A percentile compares a stretch with the other conserved stretches of the same genome.
Conservation (phyloP, 2,329 filamentous ascomycete species). For the Zarea fungicola region DNA sequence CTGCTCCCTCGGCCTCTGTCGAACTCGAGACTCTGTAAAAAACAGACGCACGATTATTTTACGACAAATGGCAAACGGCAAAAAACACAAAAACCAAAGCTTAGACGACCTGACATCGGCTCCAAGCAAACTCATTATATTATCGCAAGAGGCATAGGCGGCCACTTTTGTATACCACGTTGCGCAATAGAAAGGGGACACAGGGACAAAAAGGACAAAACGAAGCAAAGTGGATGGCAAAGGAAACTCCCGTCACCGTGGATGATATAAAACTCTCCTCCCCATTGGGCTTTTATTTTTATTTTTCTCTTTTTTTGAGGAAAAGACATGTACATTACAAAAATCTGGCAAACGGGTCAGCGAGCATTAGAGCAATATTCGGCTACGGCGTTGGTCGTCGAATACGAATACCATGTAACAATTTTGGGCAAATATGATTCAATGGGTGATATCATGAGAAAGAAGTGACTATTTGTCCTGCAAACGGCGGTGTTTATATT, state of each 20-base stretch:
- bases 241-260: too few species aligned
- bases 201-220: slow-evolving; percentile 2
- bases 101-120: neutral
- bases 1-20: slow-evolving; percentile 15
- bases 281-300: slow-evolving; percentile 26
- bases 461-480: too few species aligned
- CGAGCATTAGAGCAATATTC: slow-evolving; percentile 43
- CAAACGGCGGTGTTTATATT: too few species aligned
- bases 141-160: neutral
- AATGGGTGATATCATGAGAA: too few species aligned
- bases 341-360: slow-evolving; percentile 34
- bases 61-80: too few species aligned
- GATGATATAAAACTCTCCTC: slow-evolving; percentile 50
- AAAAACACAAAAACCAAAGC: neutral
- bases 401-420: slow-evolving; percentile 19
- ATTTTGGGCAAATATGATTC: too few species aligned
- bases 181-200: slow-evolving; percentile 2
- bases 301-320: slow-evolving; percentile 25
- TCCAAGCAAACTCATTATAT: neutral
- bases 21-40: slow-evolving; percentile 14
- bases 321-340: slow-evolving; percentile 45
- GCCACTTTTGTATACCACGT: slow-evolving; percentile 9
- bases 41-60: neutral
- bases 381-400: slow-evolving; percentile 30
- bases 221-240: slow-evolving; percentile 2